Conservation (phyloP, 225 moss, liverwort and hornwort genomes). For the Pseudoscleropodium purum region DNA sequence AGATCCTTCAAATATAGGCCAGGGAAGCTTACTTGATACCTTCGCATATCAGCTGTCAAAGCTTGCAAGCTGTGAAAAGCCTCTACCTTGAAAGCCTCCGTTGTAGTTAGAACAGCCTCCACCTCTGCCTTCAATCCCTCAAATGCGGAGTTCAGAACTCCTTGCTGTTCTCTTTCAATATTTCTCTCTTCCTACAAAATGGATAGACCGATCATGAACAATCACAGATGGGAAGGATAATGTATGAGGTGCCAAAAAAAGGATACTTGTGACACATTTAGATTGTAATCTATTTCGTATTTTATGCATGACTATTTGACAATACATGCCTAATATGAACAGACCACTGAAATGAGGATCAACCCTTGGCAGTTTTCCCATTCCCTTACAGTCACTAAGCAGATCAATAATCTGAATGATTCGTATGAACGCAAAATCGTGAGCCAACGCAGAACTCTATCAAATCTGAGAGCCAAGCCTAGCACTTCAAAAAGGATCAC, state of each 20-base stretch:
- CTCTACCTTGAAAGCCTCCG: constrained; percentile 30
- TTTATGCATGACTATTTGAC: neutral
- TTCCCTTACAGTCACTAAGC: neutral
- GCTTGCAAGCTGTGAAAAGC: constrained; percentile 25
- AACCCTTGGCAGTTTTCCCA: neutral
- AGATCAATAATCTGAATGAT: neutral
- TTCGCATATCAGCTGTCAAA: constrained; percentile 31
- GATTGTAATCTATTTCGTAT: neutral
- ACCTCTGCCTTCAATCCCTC: constrained; percentile 32
- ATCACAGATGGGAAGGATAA: neutral
- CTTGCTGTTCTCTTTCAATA: constrained; percentile 15
- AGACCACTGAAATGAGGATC: neutral
- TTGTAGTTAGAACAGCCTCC: constrained; percentile 9
- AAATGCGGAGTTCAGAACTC: constrained; percentile 19
- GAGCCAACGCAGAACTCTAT: neutral
- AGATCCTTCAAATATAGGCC: neutral
- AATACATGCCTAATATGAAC: neutral
- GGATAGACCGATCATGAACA: neutral
- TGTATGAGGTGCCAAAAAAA: neutral
- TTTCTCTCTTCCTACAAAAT: constrained; percentile 25
- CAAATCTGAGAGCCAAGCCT: neutral
- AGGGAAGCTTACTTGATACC: constrained; percentile 28
- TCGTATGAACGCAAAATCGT: neutral
- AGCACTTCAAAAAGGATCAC: neutral
- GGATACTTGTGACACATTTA: neutral